Evolutionary conservation across 495 filamentous ascomycete species (phyloP).

Genomic region (Talaromyces nanjingensis): DNA sequence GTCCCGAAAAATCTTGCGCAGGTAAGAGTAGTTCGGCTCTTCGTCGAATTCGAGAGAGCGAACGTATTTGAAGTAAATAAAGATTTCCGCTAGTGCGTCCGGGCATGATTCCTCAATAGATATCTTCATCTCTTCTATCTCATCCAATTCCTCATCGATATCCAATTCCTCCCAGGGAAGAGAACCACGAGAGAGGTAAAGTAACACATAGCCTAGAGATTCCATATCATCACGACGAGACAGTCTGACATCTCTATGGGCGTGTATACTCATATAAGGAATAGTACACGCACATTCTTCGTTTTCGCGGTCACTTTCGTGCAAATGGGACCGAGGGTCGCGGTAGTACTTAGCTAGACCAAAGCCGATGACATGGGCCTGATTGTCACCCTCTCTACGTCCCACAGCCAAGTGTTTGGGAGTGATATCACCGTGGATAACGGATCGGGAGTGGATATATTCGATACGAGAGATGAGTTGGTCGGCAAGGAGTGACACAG

Average conservation of each 20-base stretch:
- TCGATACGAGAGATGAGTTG: constrained; percentile 99
- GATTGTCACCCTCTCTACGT: too few species aligned
- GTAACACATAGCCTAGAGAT: constrained; percentile 97
- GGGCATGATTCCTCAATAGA: constrained; percentile 98
- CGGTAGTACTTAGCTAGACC: constrained; percentile 99
- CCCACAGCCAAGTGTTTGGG: constrained; percentile 99
- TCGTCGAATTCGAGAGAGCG: constrained; percentile 98
- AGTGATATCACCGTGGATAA: constrained; percentile 99
- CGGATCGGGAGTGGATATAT: constrained; percentile 99
- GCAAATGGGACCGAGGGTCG: constrained; percentile 99
- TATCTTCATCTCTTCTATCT: constrained; percentile 99
- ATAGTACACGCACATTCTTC: constrained; percentile 99
- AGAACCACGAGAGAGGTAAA: constrained; percentile 98
- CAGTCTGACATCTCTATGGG: constrained; percentile 96
- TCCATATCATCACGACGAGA: constrained; percentile 99
- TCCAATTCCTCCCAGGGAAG: constrained; percentile 99
- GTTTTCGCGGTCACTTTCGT: constrained; percentile 99
- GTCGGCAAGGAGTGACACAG: constrained; percentile 90
- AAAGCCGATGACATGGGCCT: constrained; percentile 91
- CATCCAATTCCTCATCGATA: constrained; percentile 99
- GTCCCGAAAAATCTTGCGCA: constrained; percentile 99
- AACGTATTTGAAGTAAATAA: constrained; percentile 99
- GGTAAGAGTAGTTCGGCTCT: constrained; percentile 99
- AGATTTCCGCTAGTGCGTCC: constrained; percentile 98
- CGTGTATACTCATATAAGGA: constrained; percentile 98